Evolutionary conservation across 352 stramenopile genomes (phyloP).

Genomic region (Peronosclerospora sorghi): DNA sequence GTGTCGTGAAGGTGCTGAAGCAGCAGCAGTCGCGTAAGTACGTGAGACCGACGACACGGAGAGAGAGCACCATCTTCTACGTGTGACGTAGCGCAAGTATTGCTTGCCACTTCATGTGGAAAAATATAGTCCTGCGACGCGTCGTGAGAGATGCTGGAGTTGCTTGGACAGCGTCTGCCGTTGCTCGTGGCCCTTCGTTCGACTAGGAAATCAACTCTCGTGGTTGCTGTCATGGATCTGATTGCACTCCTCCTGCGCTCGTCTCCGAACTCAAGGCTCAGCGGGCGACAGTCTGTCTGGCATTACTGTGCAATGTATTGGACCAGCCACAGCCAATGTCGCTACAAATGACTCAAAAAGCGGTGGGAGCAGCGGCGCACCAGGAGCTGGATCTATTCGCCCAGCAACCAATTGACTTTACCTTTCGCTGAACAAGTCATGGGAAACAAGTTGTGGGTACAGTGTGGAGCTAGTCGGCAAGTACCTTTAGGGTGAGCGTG

Average conservation of each 20-base stretch:
- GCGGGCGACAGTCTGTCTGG: conserved; percentile 32
- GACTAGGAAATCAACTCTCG: conserved; percentile 9
- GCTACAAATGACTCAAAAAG: conserved; percentile 55
- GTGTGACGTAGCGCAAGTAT: conserved; percentile 29
- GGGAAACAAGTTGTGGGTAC: conserved; percentile 54
- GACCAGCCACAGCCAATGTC: conserved; percentile 49
- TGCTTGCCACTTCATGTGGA: conserved; percentile 45
- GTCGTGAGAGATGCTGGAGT: conserved; percentile 50
- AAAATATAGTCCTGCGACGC: conserved; percentile 38
- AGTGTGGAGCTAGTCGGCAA: conserved; percentile 18
- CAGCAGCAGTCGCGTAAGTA: conserved; percentile 28
- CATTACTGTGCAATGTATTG: conserved; percentile 40
- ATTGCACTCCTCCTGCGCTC: conserved; percentile 35
- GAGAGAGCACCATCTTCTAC: conserved; percentile 22
- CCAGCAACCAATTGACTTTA: conserved; percentile 30
- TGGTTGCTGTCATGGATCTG: conserved; percentile 26
- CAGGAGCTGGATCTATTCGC: conserved; percentile 53
- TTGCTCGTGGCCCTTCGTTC: conserved; percentile 34
- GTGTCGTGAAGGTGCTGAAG: conserved; percentile 59
- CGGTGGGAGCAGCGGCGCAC: conserved; percentile 48
- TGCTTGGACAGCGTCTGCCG: conserved; percentile 49
- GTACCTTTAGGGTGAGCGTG: conserved; percentile 51
- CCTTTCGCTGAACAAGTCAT: conserved; percentile 15
- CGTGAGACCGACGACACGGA: conserved; percentile 19
- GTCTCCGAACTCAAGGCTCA: conserved; percentile 25